phyloP scores from a whole-genome alignment of 805 yeast species.

The Cyberlindnera sargentensis region DNA sequence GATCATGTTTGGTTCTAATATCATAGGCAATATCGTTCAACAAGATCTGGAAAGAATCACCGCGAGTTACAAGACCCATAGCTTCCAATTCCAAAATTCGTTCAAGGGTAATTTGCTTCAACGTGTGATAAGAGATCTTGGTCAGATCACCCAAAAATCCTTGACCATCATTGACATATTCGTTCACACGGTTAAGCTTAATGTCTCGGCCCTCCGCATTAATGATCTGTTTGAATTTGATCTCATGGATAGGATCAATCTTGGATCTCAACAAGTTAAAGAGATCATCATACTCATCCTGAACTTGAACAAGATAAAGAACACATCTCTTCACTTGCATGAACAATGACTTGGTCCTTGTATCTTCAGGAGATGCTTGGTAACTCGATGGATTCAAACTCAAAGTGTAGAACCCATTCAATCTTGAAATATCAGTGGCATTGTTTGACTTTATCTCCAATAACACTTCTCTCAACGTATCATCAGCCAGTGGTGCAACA shows the following conservation, averaged over 20 bases:
- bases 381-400: constrained; percentile 52
- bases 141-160: constrained; percentile 46
- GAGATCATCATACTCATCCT: constrained; percentile 56
- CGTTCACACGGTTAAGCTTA: constrained; percentile 30
- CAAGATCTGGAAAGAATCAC: constrained; percentile 68
- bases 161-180: constrained; percentile 34
- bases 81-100: constrained; percentile 69
- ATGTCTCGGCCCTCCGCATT: constrained; percentile 35
- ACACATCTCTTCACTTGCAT: constrained; percentile 78
- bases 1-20: constrained; percentile 50
- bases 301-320: constrained; percentile 78
- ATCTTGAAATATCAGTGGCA: constrained; percentile 39
- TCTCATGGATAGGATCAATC: constrained; percentile 64
- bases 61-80: constrained; percentile 55
- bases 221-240: constrained; percentile 49
- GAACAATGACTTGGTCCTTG: constrained; percentile 50
- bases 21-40: constrained; percentile 81
- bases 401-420: constrained; percentile 49
- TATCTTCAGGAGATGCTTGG: constrained; percentile 39
- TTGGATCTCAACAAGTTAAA: constrained; percentile 63
- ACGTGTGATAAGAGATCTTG: constrained; percentile 53
- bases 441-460: constrained; percentile 35
- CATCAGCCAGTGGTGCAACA: constrained; percentile 44
- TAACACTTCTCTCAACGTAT: constrained; percentile 42
- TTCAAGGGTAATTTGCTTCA: constrained; percentile 72